Evolutionary conservation across 2,329 filamentous ascomycete species (phyloP), one percentile per base, ranked within the genome.

Genomic region (Ceratocystis albifundus): DNA sequence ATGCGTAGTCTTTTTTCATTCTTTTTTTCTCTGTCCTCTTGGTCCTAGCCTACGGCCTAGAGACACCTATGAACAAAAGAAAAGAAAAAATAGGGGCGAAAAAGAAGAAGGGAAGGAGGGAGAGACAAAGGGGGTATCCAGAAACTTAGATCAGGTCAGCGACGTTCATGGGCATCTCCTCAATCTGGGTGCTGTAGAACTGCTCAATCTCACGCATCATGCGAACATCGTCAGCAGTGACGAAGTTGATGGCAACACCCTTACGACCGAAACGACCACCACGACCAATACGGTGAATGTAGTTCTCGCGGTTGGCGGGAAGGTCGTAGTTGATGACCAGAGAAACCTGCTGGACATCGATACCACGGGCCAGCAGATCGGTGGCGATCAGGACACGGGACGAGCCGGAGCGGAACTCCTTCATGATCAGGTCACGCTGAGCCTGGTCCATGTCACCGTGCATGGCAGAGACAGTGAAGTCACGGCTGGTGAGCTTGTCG

Each of bases 241-340:
- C 94, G 78, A 99, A 99, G 90, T 99, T 99, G 86, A 99, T 99
- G 75, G 94, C 94, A 78, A 99, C 94, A 88, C 94, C 94, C 88
- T 99, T 99, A 80, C 94, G 91, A 80, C 94, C 94, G 83, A 99
- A 99, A 84, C 94, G 92, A 82, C 94, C 94, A 82, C 92, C 92
- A 87, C 94, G 93, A 85, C 94, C 94, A 76, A 99, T 99, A 77
- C 94, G 89, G 82, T 99, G 94, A 76, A 99, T 99, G 86, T 99
- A 99, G 86, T 97, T 99, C 84, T 99, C 94, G 75, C 93, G 91
- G 86, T 97, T 97, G 80, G 91, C 90, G 72, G 94, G 94, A 67
- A 99, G 84, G 78, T 99, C 94, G 82, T 99, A 99, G 88, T 99
- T 99, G 86, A 99, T 99, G 82, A 99, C 94, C 77, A 99, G 84